phyloP scores from a whole-genome alignment of 495 filamentous ascomycete species.

The Eremomyces bilateralis region DNA sequence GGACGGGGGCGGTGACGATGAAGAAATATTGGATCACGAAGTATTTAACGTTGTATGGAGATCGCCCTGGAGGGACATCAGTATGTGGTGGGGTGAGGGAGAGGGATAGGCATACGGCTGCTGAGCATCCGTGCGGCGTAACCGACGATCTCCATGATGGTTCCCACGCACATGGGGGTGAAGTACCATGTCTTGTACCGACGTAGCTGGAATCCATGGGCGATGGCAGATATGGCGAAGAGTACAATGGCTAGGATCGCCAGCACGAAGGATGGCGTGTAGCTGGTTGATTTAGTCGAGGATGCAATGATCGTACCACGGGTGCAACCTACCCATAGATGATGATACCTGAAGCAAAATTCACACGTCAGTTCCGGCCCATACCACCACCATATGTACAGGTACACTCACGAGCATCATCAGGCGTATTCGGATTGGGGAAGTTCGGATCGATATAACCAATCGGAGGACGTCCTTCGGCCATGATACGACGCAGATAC shows the following conservation, averaged over 20 bases:
- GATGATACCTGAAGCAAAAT: neutral
- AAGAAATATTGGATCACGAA: slow-evolving; percentile 38
- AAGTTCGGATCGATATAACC: slow-evolving; percentile 17
- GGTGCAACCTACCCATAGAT: slow-evolving; percentile 5
- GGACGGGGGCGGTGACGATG: slow-evolving; percentile 34
- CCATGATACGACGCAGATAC: too few relatives aligned
- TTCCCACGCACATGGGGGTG: slow-evolving; percentile 33
- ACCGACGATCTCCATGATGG: slow-evolving; percentile 34
- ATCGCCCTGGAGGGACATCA: slow-evolving; percentile 15
- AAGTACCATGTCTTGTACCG: slow-evolving; percentile 35
- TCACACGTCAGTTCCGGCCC: neutral
- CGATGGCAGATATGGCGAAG: slow-evolving; percentile 25
- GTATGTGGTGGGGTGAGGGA: neutral
- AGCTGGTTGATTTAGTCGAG: too few relatives aligned
- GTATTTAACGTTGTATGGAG: slow-evolving; percentile 28
- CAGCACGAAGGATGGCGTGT: slow-evolving; percentile 25
- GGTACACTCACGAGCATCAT: slow-evolving; percentile 6
- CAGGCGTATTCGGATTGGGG: slow-evolving; percentile 12
- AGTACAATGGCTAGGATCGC: slow-evolving; percentile 28
- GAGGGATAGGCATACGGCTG: neutral
- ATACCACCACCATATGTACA: neutral
- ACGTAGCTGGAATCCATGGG: slow-evolving; percentile 28
- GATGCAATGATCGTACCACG: too few relatives aligned
- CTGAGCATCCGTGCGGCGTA: slow-evolving; percentile 30
- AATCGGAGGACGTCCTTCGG: too few relatives aligned